These are phyloP conservation scores for Blumeriella jaapii DNA, from an alignment of 2,329 filamentous ascomycete species.

Conservation along the genomic window DNA sequence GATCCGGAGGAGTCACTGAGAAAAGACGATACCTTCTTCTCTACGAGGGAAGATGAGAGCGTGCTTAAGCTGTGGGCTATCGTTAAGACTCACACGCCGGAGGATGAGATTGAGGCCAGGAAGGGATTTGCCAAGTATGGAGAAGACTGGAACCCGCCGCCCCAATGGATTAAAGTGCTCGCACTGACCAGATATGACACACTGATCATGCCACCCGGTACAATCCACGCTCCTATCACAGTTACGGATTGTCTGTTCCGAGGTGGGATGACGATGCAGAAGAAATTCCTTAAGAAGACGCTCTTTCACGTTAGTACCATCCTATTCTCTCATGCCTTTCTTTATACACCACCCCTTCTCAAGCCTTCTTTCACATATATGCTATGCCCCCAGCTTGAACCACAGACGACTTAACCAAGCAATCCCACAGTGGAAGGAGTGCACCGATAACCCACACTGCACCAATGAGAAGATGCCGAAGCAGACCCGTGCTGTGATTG, in stretches of 20 bases:
- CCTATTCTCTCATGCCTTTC: neutral
- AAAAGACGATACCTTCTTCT: conserved; percentile 1
- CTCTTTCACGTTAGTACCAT: neutral
- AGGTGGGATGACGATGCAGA: conserved; percentile 11
- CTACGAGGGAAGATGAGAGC: conserved; percentile 2
- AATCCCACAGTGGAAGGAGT: conserved; percentile 6
- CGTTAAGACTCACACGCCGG: conserved; percentile 4
- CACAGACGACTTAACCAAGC: neutral
- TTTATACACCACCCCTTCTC: no score
- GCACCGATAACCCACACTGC: conserved; percentile 6
- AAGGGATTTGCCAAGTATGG: conserved; percentile 6
- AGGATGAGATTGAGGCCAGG: conserved; percentile 4
- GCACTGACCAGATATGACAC: conserved; percentile 9
- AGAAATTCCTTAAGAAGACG: conserved; percentile 6
- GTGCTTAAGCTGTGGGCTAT: conserved; percentile 12
- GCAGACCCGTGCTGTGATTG: conserved; percentile 7
- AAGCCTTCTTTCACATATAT: no score
- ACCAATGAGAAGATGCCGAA: conserved; percentile 10
- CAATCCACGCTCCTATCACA: conserved; percentile 11
- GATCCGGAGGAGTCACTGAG: neutral
- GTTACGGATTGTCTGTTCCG: conserved; percentile 13
- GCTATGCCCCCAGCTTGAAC: no score
- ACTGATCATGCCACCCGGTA: conserved; percentile 11
- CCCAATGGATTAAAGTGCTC: conserved; percentile 7
- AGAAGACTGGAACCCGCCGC: conserved; percentile 5